Base-by-base conservation (phyloP, 2,329 filamentous ascomycete genomes). In the Colletotrichum cuscutae region DNA sequence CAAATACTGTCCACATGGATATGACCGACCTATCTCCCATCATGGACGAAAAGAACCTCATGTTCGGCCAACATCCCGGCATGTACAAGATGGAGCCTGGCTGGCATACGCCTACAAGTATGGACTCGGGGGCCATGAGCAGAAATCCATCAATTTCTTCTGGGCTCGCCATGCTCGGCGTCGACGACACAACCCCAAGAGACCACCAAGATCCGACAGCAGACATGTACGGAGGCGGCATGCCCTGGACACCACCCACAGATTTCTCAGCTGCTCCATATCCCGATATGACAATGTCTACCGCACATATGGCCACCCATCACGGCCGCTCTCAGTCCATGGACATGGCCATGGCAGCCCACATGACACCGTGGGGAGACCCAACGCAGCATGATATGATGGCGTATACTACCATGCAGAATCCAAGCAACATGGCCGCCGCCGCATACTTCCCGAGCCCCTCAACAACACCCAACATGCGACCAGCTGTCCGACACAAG, bases 161-260 rank as follows among this genome's bases (percentile, higher is more conserved):
- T 0, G 81, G 79, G 5, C 76, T 82, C 24, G 74, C 78, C 9
- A 28, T 82, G 13, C 74, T 81, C 2, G 78, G 78, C 22, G 76
- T 81, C 6, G 81, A 84, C 53, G 78, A 80, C 19, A 35, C 71
- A 46, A 72, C 75, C 8, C 60, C 76, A 12, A 71, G 74, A 57
- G 71, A 76, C 30, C 71, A 68, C 26, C 71, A 68, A 32, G 74
- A 77, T 54, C 63, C 76, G 26, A 64, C 69, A 5, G 72, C 77
- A 22, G 81, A 83, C 13, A 78, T 84, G 68, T 86, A 84, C 71
- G 72, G 79, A 11, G 70, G 78, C 5, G 76, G 80, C 4, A 79
- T 85, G 74, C 80, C 83, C 1, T 86, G 84, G 84, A 82, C 80
- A 1, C 81, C 83, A 6, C 79, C 82, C 4, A 80, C 78, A 46